A percentile compares a stretch with the other conserved stretches of the same genome.
These are phyloP conservation scores for Trypanosoma cruzi DNA, from an alignment of 208 protist genomes.

Conservation along the genomic window DNA sequence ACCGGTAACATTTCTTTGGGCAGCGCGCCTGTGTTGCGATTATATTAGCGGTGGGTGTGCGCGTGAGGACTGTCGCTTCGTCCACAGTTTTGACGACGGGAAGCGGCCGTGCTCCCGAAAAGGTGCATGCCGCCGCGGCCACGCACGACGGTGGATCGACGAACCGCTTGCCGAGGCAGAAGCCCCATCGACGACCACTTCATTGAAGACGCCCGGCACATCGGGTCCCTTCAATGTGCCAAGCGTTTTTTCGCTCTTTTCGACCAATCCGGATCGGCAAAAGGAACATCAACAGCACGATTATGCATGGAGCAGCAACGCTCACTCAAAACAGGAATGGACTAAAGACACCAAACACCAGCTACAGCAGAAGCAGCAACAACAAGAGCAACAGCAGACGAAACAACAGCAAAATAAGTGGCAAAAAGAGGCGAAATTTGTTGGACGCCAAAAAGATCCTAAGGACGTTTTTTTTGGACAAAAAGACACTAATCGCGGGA, in stretches of 20 bases:
- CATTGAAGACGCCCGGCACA: conserved; percentile 17
- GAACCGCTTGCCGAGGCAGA: conserved; percentile 9
- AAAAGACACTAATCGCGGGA: not conserved
- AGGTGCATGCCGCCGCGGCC: conserved; percentile 47
- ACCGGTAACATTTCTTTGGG: conserved; percentile 63
- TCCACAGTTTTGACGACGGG: conserved; percentile 72
- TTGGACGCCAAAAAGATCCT: not conserved
- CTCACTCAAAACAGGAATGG: conserved; percentile 9
- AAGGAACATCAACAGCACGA: conserved; percentile 12
- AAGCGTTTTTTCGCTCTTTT: conserved; percentile 24
- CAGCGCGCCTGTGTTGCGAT: conserved; percentile 71
- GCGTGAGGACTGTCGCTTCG: conserved; percentile 50
- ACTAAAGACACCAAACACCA: conserved; percentile 1
- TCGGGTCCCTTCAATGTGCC: conserved; percentile 15
- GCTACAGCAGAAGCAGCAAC: conserved; percentile 23
- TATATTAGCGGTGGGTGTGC: conserved; percentile 47
- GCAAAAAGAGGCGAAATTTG: conserved; percentile 2
- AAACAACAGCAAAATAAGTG: conserved; percentile 5
- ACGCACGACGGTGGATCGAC: conserved; percentile 61
- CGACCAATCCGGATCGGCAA: conserved; percentile 36
- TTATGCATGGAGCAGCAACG: not conserved
- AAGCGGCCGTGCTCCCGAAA: conserved; percentile 72
- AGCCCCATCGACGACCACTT: not conserved
- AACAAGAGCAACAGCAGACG: conserved; percentile 17
- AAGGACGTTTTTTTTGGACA: not conserved